Conservation (phyloP, 371 early-diverging fungal species). For the Circinella umbellata region DNA sequence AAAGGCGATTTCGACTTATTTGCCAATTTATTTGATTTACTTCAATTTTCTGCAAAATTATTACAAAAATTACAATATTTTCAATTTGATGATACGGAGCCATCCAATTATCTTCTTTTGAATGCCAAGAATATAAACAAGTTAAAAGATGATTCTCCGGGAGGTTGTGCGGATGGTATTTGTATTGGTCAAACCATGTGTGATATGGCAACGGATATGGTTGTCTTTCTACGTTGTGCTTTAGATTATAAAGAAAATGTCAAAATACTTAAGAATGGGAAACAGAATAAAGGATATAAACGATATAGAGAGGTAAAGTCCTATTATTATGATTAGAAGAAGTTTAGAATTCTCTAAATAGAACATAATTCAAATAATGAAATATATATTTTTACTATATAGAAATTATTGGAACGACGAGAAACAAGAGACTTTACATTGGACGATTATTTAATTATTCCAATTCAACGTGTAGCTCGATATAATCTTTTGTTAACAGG, state of each 20-base stretch:
- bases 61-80: constrained; percentile 26
- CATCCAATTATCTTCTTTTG: not conserved
- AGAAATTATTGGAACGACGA: constrained; percentile 31
- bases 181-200: constrained; percentile 32
- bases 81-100: constrained; percentile 12
- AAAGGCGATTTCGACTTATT: constrained; percentile 31
- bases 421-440: constrained; percentile 45
- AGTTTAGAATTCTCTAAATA: no score
- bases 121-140: not conserved
- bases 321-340: no score
- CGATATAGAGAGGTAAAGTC: constrained; percentile 27
- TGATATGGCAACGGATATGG: constrained; percentile 31
- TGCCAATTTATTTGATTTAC: constrained; percentile 34
- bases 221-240: constrained; percentile 39
- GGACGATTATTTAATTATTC: constrained; percentile 45
- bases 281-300: constrained; percentile 29
- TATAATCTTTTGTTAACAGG: constrained; percentile 42
- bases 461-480: constrained; percentile 46
- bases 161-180: constrained; percentile 8
- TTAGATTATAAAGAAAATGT: constrained; percentile 41
- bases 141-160: not conserved
- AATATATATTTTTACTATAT: not conserved
- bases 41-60: constrained; percentile 32
- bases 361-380: not conserved
- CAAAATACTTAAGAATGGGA: constrained; percentile 20